Evolutionary conservation across 164 flowering plant species (phyloP).

Genomic region (Taxillus chinensis): DNA sequence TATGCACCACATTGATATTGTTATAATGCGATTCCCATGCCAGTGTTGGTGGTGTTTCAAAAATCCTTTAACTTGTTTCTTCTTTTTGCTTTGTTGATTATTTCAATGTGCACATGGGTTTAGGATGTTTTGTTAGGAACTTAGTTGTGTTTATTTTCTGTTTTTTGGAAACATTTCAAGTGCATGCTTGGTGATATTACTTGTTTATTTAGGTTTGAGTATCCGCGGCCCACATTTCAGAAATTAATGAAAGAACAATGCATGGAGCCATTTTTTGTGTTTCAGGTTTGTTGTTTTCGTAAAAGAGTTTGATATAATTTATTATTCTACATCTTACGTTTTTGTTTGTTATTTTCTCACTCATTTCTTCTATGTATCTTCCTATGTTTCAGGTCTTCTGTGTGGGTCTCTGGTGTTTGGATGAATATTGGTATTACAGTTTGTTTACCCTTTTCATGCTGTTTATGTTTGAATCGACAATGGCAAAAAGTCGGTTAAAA

Average conservation of each 20-base stretch:
- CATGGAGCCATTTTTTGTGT: conserved; percentile 98
- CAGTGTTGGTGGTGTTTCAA: too few relatives aligned
- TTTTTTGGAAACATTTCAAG: too few relatives aligned
- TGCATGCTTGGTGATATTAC: neutral
- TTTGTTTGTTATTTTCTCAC: neutral
- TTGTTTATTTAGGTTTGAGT: conserved; percentile 61
- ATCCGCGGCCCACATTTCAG: conserved; percentile 97
- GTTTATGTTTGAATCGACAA: conserved; percentile 96
- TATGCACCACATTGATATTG: too few relatives aligned
- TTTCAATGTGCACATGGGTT: too few relatives aligned
- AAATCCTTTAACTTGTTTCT: too few relatives aligned
- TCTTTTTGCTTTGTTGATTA: too few relatives aligned
- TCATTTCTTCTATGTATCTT: neutral
- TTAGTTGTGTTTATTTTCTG: too few relatives aligned
- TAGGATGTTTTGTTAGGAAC: too few relatives aligned
- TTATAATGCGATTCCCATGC: too few relatives aligned
- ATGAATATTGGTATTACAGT: conserved; percentile 98
- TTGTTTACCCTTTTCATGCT: conserved; percentile 95
- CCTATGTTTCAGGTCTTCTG: conserved; percentile 65
- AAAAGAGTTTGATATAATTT: neutral
- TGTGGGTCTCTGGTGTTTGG: conserved; percentile 99
- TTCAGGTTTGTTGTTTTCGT: conserved; percentile 55
- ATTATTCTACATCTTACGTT: neutral
- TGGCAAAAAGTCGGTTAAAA: conserved; percentile 94
- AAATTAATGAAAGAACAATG: conserved; percentile 93